Evolutionary conservation across 2,329 filamentous ascomycete species (phyloP), one percentile per base, ranked within the genome.

Genomic region (Penicillium italicum): DNA sequence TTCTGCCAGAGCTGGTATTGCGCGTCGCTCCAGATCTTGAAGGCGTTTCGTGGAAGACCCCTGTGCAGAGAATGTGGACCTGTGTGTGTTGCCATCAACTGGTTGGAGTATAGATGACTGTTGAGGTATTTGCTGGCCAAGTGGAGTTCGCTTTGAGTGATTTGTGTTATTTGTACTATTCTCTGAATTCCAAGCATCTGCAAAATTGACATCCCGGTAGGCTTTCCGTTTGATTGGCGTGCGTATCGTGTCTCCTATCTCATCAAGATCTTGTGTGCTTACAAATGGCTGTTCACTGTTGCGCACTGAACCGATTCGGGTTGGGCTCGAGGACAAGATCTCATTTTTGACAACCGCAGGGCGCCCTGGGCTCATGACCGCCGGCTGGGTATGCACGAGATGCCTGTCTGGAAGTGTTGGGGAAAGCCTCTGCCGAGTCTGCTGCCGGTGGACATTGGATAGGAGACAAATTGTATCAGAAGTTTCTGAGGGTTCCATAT

Each of bases 241-340:
- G 44, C 71, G 62, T 18, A 74, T 67, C 40, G 51, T 58, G 31
- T 69, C 69, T 8, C 77, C 79, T 49, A 77, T 71, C 40, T 79
- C 76, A 63, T 85, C 81, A 11, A 88, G 74, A 64, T 88, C 85
- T 48, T 87, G 76, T 51, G 83, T 87, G 49, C 85, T 84, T 38
- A 81, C 75, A 0, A 77, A 74, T 43, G 57, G 61, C 44, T 53
- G 44, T 22, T 55, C 61, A 22, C 43, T 40, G 28, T 49, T 51
- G 9, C 58, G 31, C 9, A 53, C 51, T 45, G 53, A 49, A 12
- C 48, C 51, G 26, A 28, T 28, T 12, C 48, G 59, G n/a, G 66
- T 11, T 28, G 71, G 68, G 53, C 71, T 73, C 37, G 71, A 73
- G 34, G 71, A 71, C 24, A 66, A 49, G 16, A 64, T 60, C 56